Percentiles rank a stretch among this genome's conserved stretches.
These are phyloP conservation scores for Candida succiphila DNA, from an alignment of 805 yeast species.

Conservation along the genomic window DNA sequence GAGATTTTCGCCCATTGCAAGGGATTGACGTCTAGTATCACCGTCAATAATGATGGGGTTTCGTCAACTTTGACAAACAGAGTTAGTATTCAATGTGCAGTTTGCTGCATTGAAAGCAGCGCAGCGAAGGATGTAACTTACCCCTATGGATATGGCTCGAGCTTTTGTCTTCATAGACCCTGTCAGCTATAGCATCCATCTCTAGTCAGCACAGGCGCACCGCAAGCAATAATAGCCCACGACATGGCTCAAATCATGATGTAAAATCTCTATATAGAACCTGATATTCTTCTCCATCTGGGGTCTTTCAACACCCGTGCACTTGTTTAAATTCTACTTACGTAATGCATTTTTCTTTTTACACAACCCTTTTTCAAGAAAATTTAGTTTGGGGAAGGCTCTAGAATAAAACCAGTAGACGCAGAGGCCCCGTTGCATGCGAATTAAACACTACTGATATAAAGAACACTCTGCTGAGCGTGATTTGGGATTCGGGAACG, in stretches of 20 bases:
- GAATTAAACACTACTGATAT: too few species aligned
- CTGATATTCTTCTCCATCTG: too few species aligned
- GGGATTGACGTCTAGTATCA: constrained; percentile 73
- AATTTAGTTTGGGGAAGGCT: too few species aligned
- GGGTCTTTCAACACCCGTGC: neutral
- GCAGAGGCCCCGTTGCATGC: too few species aligned
- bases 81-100: neutral
- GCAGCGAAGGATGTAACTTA: too few species aligned
- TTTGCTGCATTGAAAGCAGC: neutral
- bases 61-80: constrained; percentile 34
- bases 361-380: neutral
- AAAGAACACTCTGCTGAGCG: too few species aligned
- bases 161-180: constrained; percentile 31
- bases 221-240: too few species aligned
- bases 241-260: too few species aligned
- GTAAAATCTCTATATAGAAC: too few species aligned
- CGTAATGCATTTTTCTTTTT: neutral
- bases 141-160: constrained; percentile 21
- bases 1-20: constrained; percentile 46
- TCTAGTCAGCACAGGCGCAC: too few species aligned
- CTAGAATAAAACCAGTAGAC: too few species aligned
- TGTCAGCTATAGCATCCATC: constrained; percentile 65
- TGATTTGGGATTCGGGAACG: too few species aligned
- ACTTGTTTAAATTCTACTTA: neutral
- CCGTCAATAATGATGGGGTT: constrained; percentile 68